Conservation (phyloP, 305 asterid species). For the Fraxinus ornus region DNA sequence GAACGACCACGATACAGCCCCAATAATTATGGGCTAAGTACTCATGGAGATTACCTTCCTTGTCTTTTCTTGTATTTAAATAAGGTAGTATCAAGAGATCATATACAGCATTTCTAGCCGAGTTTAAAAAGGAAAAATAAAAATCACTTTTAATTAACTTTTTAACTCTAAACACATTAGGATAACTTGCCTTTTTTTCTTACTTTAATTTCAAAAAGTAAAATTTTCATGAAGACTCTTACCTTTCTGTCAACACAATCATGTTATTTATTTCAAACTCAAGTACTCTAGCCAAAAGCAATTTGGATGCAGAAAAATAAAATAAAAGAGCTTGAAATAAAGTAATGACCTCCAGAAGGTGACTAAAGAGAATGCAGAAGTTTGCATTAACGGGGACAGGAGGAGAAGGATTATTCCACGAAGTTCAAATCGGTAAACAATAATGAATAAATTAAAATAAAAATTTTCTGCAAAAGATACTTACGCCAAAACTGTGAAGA, state of each 20-base stretch:
- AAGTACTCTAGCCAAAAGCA: not conserved
- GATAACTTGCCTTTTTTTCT: not conserved
- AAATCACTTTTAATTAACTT: not conserved
- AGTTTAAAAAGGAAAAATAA: not conserved
- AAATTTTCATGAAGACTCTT: not conserved
- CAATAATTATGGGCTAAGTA: not conserved
- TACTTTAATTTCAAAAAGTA: not conserved
- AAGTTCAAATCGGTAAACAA: not conserved
- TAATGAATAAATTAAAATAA: not conserved
- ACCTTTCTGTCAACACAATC: not conserved
- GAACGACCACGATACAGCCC: not conserved
- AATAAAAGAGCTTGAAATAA: not conserved
- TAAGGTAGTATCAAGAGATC: not conserved
- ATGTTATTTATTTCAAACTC: not conserved
- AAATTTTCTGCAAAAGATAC: constrained; percentile 23
- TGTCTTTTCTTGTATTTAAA: not conserved
- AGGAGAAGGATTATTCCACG: not conserved
- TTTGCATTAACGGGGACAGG: not conserved
- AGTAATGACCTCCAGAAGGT: not conserved
- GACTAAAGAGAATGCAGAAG: not conserved
- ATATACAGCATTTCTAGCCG: not conserved
- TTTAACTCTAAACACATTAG: not conserved
- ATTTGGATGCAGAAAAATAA: not conserved
- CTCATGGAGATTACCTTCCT: not conserved
- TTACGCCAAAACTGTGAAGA: constrained; percentile 95